Base-by-base conservation (phyloP, 345 rosid species). In the Combretum micranthum region DNA sequence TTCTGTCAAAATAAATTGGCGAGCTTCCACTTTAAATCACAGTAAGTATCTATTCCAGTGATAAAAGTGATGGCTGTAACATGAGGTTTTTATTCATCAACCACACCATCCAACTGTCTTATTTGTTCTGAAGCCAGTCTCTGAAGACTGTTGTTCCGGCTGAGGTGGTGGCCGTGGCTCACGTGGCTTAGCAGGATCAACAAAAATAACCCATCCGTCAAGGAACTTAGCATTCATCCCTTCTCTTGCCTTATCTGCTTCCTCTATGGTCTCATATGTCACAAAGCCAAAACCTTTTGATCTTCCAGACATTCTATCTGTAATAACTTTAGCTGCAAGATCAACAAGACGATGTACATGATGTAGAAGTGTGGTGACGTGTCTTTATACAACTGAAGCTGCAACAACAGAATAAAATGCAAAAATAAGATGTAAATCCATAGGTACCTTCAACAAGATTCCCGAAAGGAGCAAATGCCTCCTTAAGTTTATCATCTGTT, bases 141-240 rank as follows among this genome's bases (percentile, higher is more conserved):
- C 87, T n/a, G 78, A 69, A 26, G 80, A 39, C 25, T 49, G 73
- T 1, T 60, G 54, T n/a, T 64, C 75, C 2, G 61, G 69, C 12
- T 63, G 65, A 12, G 77, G 70, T 4, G 73, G 87, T 25, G 71
- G 77, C 70, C 83, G 68, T 14, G 57, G 63, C 73, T 81, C 88
- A 71, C 86, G 77, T 47, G 88, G 93, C 68, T 68, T 86, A 17
- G 96, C 95, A 59, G 96, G 96, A 64, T 92, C 95, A 11, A 92
- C 90, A 58, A 92, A 92, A 37, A 92, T 86, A 15, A 86, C 96
- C 98, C 98, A 92, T 51, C 98, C 98, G 26, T 92, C 95, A 65
- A 92, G 73, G 63, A 72, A 84, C 73, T 84, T 86, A 14, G 95
- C 95, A 62, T 92, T 92, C 98, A 86, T 82, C 22, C 71, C 83